Base-by-base conservation (phyloP, 164 flowering plant species). In the Paratinospora sagittata region DNA sequence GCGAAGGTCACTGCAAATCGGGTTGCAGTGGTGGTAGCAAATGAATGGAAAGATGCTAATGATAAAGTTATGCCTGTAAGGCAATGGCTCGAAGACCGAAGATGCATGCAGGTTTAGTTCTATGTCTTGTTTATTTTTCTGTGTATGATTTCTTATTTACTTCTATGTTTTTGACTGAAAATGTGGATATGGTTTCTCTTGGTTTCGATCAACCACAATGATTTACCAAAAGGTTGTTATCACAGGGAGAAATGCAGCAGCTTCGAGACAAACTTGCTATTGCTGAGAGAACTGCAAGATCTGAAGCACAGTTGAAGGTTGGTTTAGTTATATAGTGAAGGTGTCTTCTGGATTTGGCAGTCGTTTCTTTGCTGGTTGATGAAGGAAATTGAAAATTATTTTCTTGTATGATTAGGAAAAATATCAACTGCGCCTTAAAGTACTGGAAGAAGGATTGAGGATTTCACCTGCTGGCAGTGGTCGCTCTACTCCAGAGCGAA, bases 11-110 rank as follows among this genome's bases (percentile, higher is more conserved):
- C 92, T 16, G 99, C 99, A 57, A 95, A 92, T 78, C 86, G 98
- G 78, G 98, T 91, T 58, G 98, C 98, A 9, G 82, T 82, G 33
- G 98, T 92, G 58, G 98, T 92, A 63, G 98, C 99, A 30, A 92
- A 95, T 81, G 98, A 92, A 72, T 95, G 99, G 99, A 95, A 95
- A 83, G 99, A 92, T 84, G 88, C 90, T 65, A 95, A 89, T 82
- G 99, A 95, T 85, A 95, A 95, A 79, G 99, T 95, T 65, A 95
- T 96, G 98, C 98, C 98, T 65, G 98, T 94, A 39, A 94, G 83
- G 72, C 98, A 94, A 74, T 94, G 98, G 98, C 90, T 92, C 73
- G 97, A 94, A 74, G 97, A 94, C 57, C 89, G 97, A 30, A 84
- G 96, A 78, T 88, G 85, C 73, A 72, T 92, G 86, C 99, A 95